These are phyloP conservation scores for Agaricus sinodeliciosus DNA, from an alignment of 768 basidiomycete genomes.

Conservation along the genomic window DNA sequence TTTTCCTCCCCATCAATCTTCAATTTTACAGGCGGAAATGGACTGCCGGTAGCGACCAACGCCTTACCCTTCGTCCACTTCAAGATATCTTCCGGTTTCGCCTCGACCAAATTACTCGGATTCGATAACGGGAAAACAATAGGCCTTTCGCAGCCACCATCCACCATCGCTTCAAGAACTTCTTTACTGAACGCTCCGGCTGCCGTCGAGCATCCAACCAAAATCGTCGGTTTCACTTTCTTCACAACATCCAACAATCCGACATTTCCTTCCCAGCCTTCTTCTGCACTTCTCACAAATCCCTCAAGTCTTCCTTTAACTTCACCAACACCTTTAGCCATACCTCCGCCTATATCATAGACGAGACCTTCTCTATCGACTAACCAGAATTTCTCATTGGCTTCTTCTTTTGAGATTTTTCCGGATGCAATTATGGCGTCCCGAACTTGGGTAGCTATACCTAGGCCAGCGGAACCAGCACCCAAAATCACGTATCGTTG, in stretches of 20 bases:
- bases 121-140: conserved; percentile 85
- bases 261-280: conserved; percentile 52
- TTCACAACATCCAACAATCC: conserved; percentile 63
- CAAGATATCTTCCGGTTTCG: conserved; percentile 61
- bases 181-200: conserved; percentile 75
- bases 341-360: conserved; percentile 18
- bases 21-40: conserved; percentile 69
- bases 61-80: conserved; percentile 79
- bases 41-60: conserved; percentile 78
- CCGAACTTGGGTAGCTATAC: conserved; percentile 69
- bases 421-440: conserved; percentile 64
- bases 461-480: conserved; percentile 77
- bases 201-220: conserved; percentile 81
- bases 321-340: conserved; percentile 20
- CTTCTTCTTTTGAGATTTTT: conserved; percentile 45
- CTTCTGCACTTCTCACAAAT: conserved; percentile 51
- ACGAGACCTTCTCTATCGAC: conserved; percentile 47
- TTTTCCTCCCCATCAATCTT: conserved; percentile 56
- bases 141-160: conserved; percentile 42
- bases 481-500: conserved; percentile 79
- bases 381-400: conserved; percentile 63
- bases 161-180: conserved; percentile 59
- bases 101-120: conserved; percentile 73
- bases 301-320: conserved; percentile 37
- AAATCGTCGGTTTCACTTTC: conserved; percentile 68